A percentile compares a stretch with the other conserved stretches of the same genome.
Evolutionary conservation across 1,139 yeast genomes (phyloP).

Genomic region (Suzukiozyma palmioleophila): DNA sequence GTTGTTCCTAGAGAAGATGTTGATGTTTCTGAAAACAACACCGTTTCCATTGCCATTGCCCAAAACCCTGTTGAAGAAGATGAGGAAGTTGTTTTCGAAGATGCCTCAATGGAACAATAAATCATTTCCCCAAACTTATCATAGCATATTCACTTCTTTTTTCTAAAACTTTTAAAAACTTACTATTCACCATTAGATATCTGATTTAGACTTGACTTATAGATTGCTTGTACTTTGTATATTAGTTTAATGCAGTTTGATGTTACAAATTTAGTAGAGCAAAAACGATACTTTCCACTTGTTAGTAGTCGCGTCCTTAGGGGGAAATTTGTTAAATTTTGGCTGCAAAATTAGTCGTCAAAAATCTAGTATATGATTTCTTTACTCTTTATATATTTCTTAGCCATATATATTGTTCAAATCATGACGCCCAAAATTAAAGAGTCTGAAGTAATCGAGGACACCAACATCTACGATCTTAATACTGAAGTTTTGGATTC

Average conservation of each 20-base stretch:
- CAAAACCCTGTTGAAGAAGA: conserved; percentile 9
- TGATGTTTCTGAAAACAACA: conserved; percentile 20
- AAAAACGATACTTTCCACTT: too few relatives aligned
- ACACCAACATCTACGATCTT: not conserved
- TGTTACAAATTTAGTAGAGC: not conserved
- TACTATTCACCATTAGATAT: not conserved
- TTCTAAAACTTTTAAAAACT: not conserved
- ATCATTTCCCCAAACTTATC: not conserved
- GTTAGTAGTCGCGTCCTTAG: too few relatives aligned
- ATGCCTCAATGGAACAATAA: conserved; percentile 12
- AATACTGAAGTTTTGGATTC: not conserved
- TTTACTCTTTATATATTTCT: not conserved
- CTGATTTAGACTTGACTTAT: not conserved
- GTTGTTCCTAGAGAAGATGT: conserved; percentile 37
- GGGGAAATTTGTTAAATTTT: not conserved
- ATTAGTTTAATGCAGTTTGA: not conserved
- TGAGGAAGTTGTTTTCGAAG: conserved; percentile 12
- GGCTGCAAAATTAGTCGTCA: not conserved
- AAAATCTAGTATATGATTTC: not conserved
- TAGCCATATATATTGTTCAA: not conserved
- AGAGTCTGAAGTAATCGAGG: not conserved
- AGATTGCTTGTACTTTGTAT: not conserved
- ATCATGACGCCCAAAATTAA: conserved; percentile 1
- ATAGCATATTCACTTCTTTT: conserved; percentile 4
- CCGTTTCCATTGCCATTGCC: conserved; percentile 21